phyloP scores from a whole-genome alignment of 2,329 filamentous ascomycete species.

The Venturia nashicola region DNA sequence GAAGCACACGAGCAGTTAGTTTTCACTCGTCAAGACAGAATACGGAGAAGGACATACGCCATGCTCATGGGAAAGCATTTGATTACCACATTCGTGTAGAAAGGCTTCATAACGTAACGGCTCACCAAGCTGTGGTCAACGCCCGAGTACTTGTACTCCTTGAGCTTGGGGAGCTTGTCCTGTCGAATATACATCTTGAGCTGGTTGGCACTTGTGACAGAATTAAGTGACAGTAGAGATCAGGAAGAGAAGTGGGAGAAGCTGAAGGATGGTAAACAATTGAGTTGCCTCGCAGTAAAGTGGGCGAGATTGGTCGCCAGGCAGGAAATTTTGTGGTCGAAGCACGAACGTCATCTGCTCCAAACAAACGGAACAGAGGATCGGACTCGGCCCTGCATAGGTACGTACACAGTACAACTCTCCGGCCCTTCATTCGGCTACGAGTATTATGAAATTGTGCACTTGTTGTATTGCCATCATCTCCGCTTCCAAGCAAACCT shows the following conservation, averaged over 20 bases:
- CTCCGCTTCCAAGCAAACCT: not conserved
- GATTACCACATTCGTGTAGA: conserved; percentile 92
- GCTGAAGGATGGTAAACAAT: not conserved
- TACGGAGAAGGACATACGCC: conserved; percentile 45
- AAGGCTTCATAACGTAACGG: conserved; percentile 91
- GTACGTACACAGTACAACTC: no score
- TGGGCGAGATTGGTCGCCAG: not conserved
- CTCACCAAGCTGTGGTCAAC: conserved; percentile 86
- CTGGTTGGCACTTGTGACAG: not conserved
- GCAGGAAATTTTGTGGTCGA: not conserved
- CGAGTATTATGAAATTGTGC: no score
- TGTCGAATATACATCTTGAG: conserved; percentile 83
- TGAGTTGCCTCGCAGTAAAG: not conserved
- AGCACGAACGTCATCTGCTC: not conserved
- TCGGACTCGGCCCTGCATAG: no score
- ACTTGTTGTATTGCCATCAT: not conserved
- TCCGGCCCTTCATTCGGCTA: no score
- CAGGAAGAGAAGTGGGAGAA: not conserved
- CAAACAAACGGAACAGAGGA: not conserved
- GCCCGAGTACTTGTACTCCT: conserved; percentile 88
- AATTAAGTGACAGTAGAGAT: not conserved
- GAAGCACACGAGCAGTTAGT: conserved; percentile 8
- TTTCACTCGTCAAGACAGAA: not conserved
- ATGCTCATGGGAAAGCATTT: conserved; percentile 90
- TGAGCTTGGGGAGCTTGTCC: conserved; percentile 74